Conservation (phyloP, 1,284 basidiomycete species). For the Naganishia liquefaciens region DNA sequence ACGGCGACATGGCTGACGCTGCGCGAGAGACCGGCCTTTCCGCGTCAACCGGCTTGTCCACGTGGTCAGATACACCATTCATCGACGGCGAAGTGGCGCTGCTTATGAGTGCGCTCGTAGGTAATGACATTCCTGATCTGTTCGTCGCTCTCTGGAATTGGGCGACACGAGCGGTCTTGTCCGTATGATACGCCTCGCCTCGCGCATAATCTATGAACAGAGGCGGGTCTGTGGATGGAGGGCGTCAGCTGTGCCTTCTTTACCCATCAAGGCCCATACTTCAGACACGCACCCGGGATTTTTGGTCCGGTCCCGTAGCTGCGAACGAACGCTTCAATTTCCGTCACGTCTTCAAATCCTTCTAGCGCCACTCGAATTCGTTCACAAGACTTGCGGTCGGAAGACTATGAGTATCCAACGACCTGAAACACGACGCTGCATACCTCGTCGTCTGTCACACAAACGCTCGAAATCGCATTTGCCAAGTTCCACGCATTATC, state of each 20-base stretch:
- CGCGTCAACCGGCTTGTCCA: neutral
- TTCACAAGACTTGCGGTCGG: slow-evolving; percentile 73
- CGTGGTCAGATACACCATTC: neutral
- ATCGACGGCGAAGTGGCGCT: slow-evolving; percentile 21
- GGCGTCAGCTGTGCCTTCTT: neutral
- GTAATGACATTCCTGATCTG: slow-evolving; percentile 33
- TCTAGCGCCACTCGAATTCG: slow-evolving; percentile 77
- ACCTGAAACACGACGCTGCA: slow-evolving; percentile 44
- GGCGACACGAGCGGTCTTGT: slow-evolving; percentile 48
- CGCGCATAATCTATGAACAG: slow-evolving; percentile 68
- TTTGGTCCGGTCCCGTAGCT: slow-evolving; percentile 79
- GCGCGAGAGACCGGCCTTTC: slow-evolving; percentile 8
- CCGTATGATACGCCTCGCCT: slow-evolving; percentile 48
- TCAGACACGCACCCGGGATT: slow-evolving; percentile 61
- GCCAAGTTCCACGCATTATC: slow-evolving; percentile 95
- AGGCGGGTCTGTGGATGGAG: slow-evolving; percentile 63
- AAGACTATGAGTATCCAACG: slow-evolving; percentile 13
- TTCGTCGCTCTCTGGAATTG: slow-evolving; percentile 47
- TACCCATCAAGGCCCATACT: neutral
- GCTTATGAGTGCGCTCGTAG: slow-evolving; percentile 28
- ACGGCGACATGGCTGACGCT: neutral
- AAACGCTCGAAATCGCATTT: slow-evolving; percentile 91
- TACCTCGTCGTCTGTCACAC: slow-evolving; percentile 94
- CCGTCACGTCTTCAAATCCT: slow-evolving; percentile 75
- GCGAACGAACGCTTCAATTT: slow-evolving; percentile 80